phyloP scores from a whole-genome alignment of 2,329 filamentous ascomycete genomes.

The Neospermospora avenae region DNA sequence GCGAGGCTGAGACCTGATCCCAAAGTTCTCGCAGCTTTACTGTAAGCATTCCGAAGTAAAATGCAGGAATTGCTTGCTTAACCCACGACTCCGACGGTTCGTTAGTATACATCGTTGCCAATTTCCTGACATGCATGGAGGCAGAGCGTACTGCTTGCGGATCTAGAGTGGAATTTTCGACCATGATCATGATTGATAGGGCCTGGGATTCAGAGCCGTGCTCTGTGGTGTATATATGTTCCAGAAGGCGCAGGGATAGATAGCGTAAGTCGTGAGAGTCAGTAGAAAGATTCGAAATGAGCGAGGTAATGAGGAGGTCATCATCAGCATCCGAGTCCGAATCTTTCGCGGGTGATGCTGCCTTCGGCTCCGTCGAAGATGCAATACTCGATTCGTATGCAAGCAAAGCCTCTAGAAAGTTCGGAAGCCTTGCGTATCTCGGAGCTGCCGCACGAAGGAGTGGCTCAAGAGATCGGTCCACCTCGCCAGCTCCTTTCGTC shows the following conservation, averaged over 20 bases:
- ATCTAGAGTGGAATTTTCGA: conserved; percentile 76
- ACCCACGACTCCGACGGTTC: conserved; percentile 68
- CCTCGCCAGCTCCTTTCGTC: conserved; percentile 53
- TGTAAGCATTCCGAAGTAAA: conserved; percentile 85
- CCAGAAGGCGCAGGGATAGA: conserved; percentile 69
- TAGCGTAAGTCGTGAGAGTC: conserved; percentile 73
- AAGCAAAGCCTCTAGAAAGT: conserved; percentile 63
- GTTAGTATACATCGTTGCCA: conserved; percentile 47
- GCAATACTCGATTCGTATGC: conserved; percentile 46
- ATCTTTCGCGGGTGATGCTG: conserved; percentile 4
- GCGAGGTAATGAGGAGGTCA: conserved; percentile 58
- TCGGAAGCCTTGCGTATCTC: conserved; percentile 60
- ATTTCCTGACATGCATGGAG: conserved; percentile 80
- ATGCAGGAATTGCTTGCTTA: conserved; percentile 69
- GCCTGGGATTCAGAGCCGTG: conserved; percentile 48
- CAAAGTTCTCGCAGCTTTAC: conserved; percentile 81
- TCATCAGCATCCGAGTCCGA: conserved; percentile 48
- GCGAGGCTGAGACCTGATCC: conserved; percentile 74
- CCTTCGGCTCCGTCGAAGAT: conserved; percentile 17
- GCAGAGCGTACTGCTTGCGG: conserved; percentile 73
- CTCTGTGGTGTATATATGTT: conserved; percentile 51
- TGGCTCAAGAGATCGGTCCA: conserved; percentile 61
- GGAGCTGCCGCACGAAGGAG: conserved; percentile 63
- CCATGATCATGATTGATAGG: conserved; percentile 66
- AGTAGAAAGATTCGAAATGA: conserved; percentile 72